Conservation (phyloP, 176 grass and related monocot species). For the Phoenix dactylifera region DNA sequence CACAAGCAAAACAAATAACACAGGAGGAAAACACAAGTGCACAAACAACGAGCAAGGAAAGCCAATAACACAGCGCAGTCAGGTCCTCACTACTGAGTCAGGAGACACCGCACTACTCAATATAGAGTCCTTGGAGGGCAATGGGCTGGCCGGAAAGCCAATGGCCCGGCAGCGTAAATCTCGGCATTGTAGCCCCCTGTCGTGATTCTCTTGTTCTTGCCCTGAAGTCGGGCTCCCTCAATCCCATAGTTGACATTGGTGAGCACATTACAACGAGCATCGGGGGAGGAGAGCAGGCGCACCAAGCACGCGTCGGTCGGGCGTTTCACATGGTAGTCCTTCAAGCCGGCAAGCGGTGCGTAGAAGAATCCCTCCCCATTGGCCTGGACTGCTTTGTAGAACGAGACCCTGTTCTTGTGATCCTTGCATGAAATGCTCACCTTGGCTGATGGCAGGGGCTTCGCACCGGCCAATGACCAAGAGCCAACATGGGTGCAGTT, state of each 20-base stretch:
- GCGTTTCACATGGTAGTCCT: slow-evolving; percentile 4
- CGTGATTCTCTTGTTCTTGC: slow-evolving; percentile 35
- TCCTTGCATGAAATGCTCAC: slow-evolving; percentile 61
- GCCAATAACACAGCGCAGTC: too few relatives aligned
- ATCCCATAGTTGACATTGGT: slow-evolving; percentile 56
- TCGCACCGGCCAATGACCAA: slow-evolving; percentile 27
- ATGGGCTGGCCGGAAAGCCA: slow-evolving; percentile 42
- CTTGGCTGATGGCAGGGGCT: slow-evolving; percentile 33
- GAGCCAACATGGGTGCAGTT: slow-evolving; percentile 35
- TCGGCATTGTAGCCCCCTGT: slow-evolving; percentile 13
- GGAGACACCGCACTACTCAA: too few relatives aligned
- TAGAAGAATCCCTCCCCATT: slow-evolving; percentile 51
- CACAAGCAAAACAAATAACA: too few relatives aligned
- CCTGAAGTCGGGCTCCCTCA: slow-evolving; percentile 30
- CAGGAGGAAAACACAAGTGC: too few relatives aligned
- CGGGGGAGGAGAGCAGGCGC: slow-evolving; percentile 53
- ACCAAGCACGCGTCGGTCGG: slow-evolving; percentile 52
- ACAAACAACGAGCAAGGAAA: too few relatives aligned
- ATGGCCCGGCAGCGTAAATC: slow-evolving; percentile 29
- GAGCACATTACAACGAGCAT: slow-evolving; percentile 32
- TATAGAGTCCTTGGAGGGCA: slow-evolving; percentile 19
- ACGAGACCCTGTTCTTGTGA: slow-evolving; percentile 42
- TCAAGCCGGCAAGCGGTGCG: slow-evolving; percentile 25
- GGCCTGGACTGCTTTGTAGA: slow-evolving; percentile 3
- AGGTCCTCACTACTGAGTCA: too few relatives aligned